Conservation (phyloP, 2,329 filamentous ascomycete species). For the Fusarium sublunatum region DNA sequence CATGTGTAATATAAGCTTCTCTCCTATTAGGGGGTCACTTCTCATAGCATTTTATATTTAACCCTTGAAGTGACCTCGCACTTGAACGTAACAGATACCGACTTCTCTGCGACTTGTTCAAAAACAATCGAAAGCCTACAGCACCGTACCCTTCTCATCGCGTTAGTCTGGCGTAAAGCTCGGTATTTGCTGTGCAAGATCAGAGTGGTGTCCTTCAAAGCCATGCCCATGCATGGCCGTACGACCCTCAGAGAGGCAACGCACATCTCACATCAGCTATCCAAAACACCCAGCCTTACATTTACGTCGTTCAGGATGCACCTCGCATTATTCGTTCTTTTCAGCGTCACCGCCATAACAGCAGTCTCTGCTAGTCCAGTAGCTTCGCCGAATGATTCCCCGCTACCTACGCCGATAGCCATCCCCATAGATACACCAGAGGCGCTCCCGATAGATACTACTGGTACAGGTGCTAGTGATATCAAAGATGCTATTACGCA, state of each 20-base stretch:
- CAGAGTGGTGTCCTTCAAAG: no score
- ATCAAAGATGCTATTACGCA: slow-evolving; percentile 1
- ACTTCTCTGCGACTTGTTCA: not conserved
- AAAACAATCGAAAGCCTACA: no score
- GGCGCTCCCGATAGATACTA: not conserved
- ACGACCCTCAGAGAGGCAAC: no score
- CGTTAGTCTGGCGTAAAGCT: no score
- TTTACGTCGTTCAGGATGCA: slow-evolving; percentile 10
- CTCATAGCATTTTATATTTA: not conserved
- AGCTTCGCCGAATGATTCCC: not conserved
- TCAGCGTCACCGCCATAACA: slow-evolving; percentile 9
- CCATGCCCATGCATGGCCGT: no score
- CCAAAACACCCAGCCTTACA: no score
- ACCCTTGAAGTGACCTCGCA: not conserved
- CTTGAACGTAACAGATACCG: not conserved
- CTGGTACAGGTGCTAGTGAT: not conserved
- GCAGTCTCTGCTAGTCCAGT: slow-evolving; percentile 3
- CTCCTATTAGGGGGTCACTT: not conserved
- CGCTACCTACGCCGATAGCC: not conserved
- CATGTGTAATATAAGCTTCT: not conserved
- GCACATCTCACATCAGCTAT: no score
- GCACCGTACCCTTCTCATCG: no score
- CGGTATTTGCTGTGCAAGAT: no score
- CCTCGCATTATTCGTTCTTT: not conserved
- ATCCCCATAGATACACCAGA: not conserved